These are phyloP conservation scores for Fallopia convolvulus DNA, from an alignment of 148 eudicot genomes.

Conservation along the genomic window DNA sequence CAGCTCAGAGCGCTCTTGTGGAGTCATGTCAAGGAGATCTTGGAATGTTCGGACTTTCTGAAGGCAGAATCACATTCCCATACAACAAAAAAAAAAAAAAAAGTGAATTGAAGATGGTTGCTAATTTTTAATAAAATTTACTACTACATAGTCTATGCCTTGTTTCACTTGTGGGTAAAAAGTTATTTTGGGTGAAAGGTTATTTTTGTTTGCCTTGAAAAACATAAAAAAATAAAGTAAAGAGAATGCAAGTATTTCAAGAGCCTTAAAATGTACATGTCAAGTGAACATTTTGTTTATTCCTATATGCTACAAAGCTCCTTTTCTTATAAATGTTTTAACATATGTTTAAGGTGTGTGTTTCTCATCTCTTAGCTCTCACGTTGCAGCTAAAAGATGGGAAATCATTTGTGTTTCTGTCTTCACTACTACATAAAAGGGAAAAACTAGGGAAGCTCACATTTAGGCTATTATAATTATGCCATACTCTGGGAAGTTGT, in stretches of 20 bases:
- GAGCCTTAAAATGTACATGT: too few relatives aligned
- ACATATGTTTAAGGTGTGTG: background rate
- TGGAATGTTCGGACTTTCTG: constrained; percentile 28
- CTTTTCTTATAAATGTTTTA: background rate
- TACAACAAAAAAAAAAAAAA: constrained; percentile 2
- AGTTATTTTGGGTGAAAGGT: too few relatives aligned
- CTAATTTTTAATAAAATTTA: background rate
- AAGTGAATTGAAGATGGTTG: background rate
- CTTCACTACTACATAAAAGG: background rate
- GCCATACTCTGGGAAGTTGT: background rate
- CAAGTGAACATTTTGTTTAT: background rate
- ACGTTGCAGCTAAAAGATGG: background rate
- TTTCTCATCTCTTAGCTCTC: background rate
- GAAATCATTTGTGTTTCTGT: background rate
- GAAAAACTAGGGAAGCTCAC: background rate
- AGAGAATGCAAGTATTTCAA: too few relatives aligned
- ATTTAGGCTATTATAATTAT: background rate
- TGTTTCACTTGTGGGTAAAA: too few relatives aligned
- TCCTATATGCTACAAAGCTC: background rate
- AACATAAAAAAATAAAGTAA: too few relatives aligned
- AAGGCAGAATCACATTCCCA: background rate
- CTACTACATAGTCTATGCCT: background rate
- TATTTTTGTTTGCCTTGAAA: too few relatives aligned
- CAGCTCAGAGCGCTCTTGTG: constrained; percentile 22
- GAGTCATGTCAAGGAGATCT: constrained; percentile 27